Base-by-base conservation (phyloP, 2,329 filamentous ascomycete genomes). In the Cordyceps pruinosa region DNA sequence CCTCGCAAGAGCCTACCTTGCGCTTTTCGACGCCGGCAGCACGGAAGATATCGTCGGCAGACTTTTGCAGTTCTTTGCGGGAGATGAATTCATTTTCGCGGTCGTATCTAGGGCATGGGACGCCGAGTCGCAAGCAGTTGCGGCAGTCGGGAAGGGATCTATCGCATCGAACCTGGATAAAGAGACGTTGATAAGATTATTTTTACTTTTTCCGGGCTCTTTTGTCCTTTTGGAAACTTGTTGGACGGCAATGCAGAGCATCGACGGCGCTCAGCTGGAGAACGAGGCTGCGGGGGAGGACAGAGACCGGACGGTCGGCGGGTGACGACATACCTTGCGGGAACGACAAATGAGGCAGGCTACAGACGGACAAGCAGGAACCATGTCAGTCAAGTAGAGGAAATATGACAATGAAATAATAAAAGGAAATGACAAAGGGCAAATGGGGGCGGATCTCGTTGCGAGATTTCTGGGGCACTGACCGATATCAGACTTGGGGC, bases 1-100 rank as follows among this genome's bases (percentile, higher is more conserved):
- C 66, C 21, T 64, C 55, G 51, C 66, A 69, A 4, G 66, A 66
- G 12, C 66, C 64, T 21, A 68, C 61, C 17, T 62, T 59, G 12
- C 66, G 62, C 57, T 64, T 68, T 51, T 67, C 64, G 28, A 69
- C 60, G 34, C 66, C 65, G 6, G 66, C 57, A 9, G 61, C 63
- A 21, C 58, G 59, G 58, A 67, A 69, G 53, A 69, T 67, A 57
- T 63, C 61, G 26, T 66, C 61, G 39, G 65, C 61, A 4, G 62
- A 62, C 45, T 63, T 61, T 35, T 63, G 60, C 15, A 66, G 59
- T 50, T 65, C 62, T 9, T 59, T 61, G 32, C 62, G 58, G 8
- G 65, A 62, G 26, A 63, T 62, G 37, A 60, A 58, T 32, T 59
- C 58, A 41, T 51, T 60, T 26, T 61, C 57, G 7, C 50, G 57